Percentiles rank a stretch among this genome's conserved stretches.
Conservation (phyloP, 768 basidiomycete species). For the Hericium rajendrae region DNA sequence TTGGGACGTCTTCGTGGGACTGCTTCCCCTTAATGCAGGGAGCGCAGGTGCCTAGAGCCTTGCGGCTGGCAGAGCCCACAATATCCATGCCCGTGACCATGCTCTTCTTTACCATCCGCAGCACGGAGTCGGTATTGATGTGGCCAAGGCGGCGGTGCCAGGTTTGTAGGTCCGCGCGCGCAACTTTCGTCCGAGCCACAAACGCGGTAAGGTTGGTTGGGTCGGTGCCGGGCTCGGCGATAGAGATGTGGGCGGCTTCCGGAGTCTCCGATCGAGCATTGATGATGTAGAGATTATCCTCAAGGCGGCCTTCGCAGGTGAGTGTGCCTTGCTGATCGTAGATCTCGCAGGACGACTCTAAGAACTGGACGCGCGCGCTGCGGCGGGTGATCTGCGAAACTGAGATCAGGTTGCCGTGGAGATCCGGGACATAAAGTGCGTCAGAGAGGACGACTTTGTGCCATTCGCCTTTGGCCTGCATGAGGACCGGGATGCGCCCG, state of each 20-base stretch:
- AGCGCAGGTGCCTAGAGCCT: conserved; percentile 2
- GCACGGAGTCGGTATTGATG: conserved; percentile 2
- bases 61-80: not conserved
- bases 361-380: conserved; percentile 4
- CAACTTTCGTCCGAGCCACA: not conserved
- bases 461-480: not conserved
- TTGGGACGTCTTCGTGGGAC: conserved; percentile 5
- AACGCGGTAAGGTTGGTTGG: not conserved
- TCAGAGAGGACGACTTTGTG: conserved; percentile 4
- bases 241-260: not conserved
- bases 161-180: conserved; percentile 2
- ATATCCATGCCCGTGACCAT: conserved; percentile 14
- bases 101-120: not conserved
- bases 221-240: not conserved
- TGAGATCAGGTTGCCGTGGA: conserved; percentile 16
- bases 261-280: not conserved
- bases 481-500: conserved; percentile 2
- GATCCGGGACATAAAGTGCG: conserved; percentile 13
- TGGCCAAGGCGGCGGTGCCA: conserved; percentile 16
- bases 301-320: not conserved
- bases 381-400: conserved; percentile 7
- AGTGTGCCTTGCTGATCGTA: not conserved
- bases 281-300: conserved; percentile 11
- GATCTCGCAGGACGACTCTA: conserved; percentile 1
- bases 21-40: conserved; percentile 20